Evolutionary conservation across 495 filamentous ascomycete species (phyloP), one percentile per base, ranked within the genome.

Genomic region (Aspergillus homomorphus): DNA sequence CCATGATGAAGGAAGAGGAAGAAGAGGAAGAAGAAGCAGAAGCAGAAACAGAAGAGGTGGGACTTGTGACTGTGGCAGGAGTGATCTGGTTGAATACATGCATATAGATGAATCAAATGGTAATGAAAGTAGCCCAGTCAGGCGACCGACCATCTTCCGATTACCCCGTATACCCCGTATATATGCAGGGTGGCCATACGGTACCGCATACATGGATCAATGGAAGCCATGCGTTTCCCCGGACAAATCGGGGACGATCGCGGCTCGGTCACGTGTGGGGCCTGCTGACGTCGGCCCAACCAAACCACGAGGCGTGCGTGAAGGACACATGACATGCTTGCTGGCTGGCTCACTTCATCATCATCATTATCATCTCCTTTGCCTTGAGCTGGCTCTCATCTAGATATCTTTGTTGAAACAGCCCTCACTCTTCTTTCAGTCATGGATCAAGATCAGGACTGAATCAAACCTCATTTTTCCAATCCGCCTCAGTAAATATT

Each of bases 261-360:
- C 21, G 28, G 22, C 9, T 8, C 3, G 12, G 51, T 62, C 60
- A 61, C 53, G 58, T 61, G 58, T 21, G 18, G 16, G 52, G 24
- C 58, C 58, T 58, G 60, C 60, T 62, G 60, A 62, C 60, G 55
- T 62, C 54, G 49, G 20, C 50, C 53, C 52, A 43, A 53, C 51
- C 38, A 9, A 30, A 33, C 48, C 15, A 51, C 3, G 48, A 38
- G 15, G 33, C 33, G 33, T 2, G 33, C 33, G 33, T 12, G 12
- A 38, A 5, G 33, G 33, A 38, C 33, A 38, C 33, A 38, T 38
- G 33, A 38, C 33, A 38, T 38, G 33, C 33, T 38, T 38, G 33
- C 33, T 30, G 9, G n/a, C n/a, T n/a, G n/a, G n/a, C n/a, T n/a
- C n/a, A n/a, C n/a, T 30, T 28, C 15, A 23, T 24, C 48, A 50